Conservation (phyloP, 345 rosid genomes). For the Brassica nigra region DNA sequence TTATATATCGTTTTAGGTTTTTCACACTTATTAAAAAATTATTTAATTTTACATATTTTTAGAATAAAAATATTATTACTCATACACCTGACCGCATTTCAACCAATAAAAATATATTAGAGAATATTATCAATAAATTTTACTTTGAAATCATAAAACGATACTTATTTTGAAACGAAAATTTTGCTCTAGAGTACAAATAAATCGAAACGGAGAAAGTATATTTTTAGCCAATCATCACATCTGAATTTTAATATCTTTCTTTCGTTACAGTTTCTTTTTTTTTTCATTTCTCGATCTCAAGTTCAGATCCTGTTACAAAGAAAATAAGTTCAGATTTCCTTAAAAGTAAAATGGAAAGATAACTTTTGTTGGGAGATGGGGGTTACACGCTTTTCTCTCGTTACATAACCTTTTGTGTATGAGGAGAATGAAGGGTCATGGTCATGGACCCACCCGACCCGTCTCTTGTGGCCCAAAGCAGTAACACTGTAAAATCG, state of each 20-base stretch:
- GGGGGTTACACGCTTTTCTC: constrained; percentile 37
- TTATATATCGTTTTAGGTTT: no score
- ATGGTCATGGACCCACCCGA: constrained; percentile 33
- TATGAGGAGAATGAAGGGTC: constrained; percentile 22
- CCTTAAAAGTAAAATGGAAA: background rate
- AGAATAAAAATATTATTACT: no score
- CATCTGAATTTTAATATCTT: background rate
- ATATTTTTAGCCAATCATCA: background rate
- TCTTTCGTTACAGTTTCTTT: background rate
- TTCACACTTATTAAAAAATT: no score
- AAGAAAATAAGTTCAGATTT: no score
- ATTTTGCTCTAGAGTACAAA: no score
- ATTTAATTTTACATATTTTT: no score
- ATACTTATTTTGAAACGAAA: no score
- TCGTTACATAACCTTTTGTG: constrained; percentile 13
- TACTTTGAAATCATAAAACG: no score
- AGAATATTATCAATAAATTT: no score
- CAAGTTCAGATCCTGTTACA: background rate
- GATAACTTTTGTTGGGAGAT: constrained; percentile 22
- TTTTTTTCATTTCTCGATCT: background rate
- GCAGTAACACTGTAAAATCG: constrained; percentile 24
- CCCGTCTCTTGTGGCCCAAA: constrained; percentile 24
- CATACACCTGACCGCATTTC: no score
- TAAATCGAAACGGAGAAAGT: no score
- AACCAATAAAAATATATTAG: no score